A percentile compares a stretch with the other conserved stretches of the same genome.
Conservation (phyloP, 208 protist genomes). For the Leishmania aethiopica region DNA sequence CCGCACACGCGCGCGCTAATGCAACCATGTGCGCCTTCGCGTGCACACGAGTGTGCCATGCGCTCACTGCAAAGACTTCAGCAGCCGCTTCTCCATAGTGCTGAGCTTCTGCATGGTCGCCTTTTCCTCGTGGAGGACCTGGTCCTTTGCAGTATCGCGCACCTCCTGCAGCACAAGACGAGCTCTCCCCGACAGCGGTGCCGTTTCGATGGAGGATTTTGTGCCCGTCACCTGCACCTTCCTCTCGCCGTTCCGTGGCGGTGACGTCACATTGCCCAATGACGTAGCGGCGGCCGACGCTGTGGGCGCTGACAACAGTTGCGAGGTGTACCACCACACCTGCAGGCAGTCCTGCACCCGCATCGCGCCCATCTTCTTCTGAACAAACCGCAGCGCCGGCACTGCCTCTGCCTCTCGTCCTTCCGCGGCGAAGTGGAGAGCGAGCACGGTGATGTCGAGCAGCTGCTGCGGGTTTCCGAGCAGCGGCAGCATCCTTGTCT, state of each 20-base stretch:
- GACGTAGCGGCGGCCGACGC: neutral
- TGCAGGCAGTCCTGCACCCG: constrained; percentile 52
- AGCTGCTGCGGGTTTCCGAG: constrained; percentile 45
- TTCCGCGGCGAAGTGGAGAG: constrained; percentile 23
- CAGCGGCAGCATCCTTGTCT: constrained; percentile 39
- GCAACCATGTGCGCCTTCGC: neutral
- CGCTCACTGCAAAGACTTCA: constrained; percentile 16
- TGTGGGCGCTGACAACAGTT: constrained; percentile 12
- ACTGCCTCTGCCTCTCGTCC: constrained; percentile 8
- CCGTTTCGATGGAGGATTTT: neutral
- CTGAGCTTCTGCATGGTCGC: constrained; percentile 28
- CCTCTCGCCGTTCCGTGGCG: neutral
- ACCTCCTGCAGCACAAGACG: constrained; percentile 24
- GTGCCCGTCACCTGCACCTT: neutral
- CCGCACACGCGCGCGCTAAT: neutral
- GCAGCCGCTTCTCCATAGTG: constrained; percentile 28
- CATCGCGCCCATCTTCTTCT: constrained; percentile 45
- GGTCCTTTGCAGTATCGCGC: constrained; percentile 23
- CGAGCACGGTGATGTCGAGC: constrained; percentile 43
- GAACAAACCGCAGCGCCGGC: constrained; percentile 35
- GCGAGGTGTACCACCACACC: constrained; percentile 40
- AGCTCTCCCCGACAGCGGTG: constrained; percentile 13
- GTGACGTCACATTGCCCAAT: neutral
- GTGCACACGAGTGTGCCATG: neutral
- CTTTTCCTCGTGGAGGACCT: constrained; percentile 24